A percentile compares a stretch with the other conserved stretches of the same genome.
Conservation (phyloP, 192 early-diverging fungal genomes). For the Kappamyces sp. region DNA sequence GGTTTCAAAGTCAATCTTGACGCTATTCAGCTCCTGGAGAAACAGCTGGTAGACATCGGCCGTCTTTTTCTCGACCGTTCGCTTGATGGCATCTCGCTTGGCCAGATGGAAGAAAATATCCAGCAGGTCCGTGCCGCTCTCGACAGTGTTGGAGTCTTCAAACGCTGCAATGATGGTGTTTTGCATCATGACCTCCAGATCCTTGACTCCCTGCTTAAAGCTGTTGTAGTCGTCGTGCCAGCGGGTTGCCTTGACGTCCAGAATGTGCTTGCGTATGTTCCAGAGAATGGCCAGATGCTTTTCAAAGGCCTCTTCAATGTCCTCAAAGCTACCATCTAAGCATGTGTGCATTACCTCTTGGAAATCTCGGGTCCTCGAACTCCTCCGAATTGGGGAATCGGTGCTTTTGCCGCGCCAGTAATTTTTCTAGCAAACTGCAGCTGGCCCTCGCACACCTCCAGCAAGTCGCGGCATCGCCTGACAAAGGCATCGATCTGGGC, state of each 20-base stretch:
- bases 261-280: conserved; percentile 51
- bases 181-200: conserved; percentile 63
- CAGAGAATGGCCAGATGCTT: conserved; percentile 44
- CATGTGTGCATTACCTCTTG: conserved; percentile 35
- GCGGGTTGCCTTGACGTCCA: conserved; percentile 58
- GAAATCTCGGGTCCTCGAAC: conserved; percentile 53
- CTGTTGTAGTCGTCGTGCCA: conserved; percentile 65
- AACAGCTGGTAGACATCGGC: conserved; percentile 51
- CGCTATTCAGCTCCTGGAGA: conserved; percentile 48
- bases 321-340: conserved; percentile 41
- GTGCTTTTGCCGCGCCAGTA: conserved; percentile 47
- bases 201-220: conserved; percentile 64
- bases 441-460: conserved; percentile 61
- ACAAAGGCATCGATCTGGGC: conserved; percentile 65
- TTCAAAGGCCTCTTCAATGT: conserved; percentile 58
- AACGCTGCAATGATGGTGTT: conserved; percentile 57
- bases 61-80: conserved; percentile 60
- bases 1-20: conserved; percentile 57
- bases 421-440: conserved; percentile 60
- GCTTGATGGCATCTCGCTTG: conserved; percentile 60
- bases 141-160: conserved; percentile 49
- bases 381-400: conserved; percentile 57
- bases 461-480: conserved; percentile 52
- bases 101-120: conserved; percentile 59
- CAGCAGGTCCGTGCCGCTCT: conserved; percentile 50